Evolutionary conservation across 495 filamentous ascomycete species (phyloP), one percentile per base, ranked within the genome.

Genomic region (Aspergillus nanangensis): DNA sequence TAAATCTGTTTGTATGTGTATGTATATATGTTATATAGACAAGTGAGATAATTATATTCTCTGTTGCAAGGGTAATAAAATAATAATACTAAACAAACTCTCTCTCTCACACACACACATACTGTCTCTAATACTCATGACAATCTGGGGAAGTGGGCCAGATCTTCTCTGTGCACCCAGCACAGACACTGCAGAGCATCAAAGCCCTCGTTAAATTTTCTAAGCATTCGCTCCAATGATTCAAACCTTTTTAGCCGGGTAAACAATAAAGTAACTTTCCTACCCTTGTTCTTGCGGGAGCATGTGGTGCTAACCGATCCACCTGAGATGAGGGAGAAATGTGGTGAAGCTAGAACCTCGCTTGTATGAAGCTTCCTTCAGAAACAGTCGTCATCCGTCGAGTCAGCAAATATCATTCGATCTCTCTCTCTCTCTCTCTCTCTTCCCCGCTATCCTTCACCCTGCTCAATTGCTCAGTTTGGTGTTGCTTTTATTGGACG

Each of bases 131-230:
- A 52, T 32, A 24, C 27, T 33, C n/a, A 34, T 33, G 35, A 50
- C 57, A 66, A 69, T 69, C 67, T 66, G 67, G 67, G 67, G 67
- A 67, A 67, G 67, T 71, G 67, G 67, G 59, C 61, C 62, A 59
- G 61, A 69, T 69, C 67, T 52, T 58, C 49, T 58, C 19, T 45
- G 45, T 57, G 43, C 50, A 21, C 55, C 53, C 56, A 61, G 65
- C 65, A 69, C 63, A 54, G 65, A 69, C 63, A 37, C 60, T 65
- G 61, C 63, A 67, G 53, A 59, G 51, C 55, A 60, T 58, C 14
- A 46, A 56, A 29, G 7, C 15, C 41, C 29, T 24, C 18, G 10
- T 23, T 19, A n/a, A 34, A 34, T 5, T 40, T 43, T 22, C 22
- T 13, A 9, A 17, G n/a, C 14, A 10, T 21, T n/a, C n/a, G 37